Evolutionary conservation across 176 grass and related monocot genomes (phyloP), one percentile per base, ranked within the genome.

Genomic region (Eragrostis nindensis): DNA sequence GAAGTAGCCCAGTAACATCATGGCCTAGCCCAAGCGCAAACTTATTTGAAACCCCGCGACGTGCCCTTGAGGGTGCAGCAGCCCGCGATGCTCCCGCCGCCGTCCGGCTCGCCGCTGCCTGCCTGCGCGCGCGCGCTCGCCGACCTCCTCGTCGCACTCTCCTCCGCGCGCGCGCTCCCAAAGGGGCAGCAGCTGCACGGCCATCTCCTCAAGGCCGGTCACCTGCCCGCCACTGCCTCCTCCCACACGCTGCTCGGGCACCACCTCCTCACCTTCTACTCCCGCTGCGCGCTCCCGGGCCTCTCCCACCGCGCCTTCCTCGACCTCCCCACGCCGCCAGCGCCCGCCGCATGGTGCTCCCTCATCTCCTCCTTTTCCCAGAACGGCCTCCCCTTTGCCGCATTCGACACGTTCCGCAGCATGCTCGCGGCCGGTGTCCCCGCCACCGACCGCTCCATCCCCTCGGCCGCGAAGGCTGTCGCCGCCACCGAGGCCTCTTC

Each of bases 261-360:
- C 82, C 90, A 95, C 80, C 75, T 93, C 88, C 88, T 95, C 81
- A 95, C 90, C 80, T 93, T 94, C 67, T 98, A 93, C 88, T 79
- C 88, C 68, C 90, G 90, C 81, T 91, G 83, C 86, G 73, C 83
- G 44, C 86, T 95, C 54, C 96, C 92, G 5, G 66, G 62, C 9
- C 71, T 84, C 71, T 91, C 92, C 48, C 96, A 82, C 86, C 70
- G 78, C 71, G 86, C 88, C 88, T 95, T 95, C 86, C 88, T 89
- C 48, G 90, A 90, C 62, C 82, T 92, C 56, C 84, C 92, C 38
- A 30, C 86, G 46, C 78, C 86, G 29, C 88, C 73, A 0, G 25
- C 90, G 4, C 81, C 88, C 14, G 72, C 96, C 45, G 90, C 96
- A 14, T 95, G 92, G 96, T 93, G 79, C 22, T 84, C 92, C 67